Percentiles rank a stretch among this genome's conserved stretches.
Evolutionary conservation across 805 yeast species (phyloP).

Genomic region (Candida xiaguanensis): DNA sequence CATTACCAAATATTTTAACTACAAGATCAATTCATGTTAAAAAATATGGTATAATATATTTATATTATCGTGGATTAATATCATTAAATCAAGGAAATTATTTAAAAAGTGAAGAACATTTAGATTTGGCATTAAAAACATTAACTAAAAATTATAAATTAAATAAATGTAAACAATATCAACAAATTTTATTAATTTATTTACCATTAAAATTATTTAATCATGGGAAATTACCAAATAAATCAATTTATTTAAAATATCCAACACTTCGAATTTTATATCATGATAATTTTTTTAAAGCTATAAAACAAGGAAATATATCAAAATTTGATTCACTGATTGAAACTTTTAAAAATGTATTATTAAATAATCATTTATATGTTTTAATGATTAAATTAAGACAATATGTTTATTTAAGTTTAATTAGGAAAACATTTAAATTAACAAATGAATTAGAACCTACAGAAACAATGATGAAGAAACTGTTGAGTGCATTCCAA

Average conservation of each 20-base stretch:
- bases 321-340: conserved; percentile 45
- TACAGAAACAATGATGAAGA: conserved; percentile 17
- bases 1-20: conserved; percentile 49
- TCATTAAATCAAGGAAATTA: conserved; percentile 64
- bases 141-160: conserved; percentile 24
- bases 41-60: conserved; percentile 54
- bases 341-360: conserved; percentile 41
- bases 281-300: conserved; percentile 41
- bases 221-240: conserved; percentile 45
- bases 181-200: conserved; percentile 53
- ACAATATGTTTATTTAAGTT: conserved; percentile 45
- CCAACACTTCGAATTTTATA: conserved; percentile 44
- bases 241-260: conserved; percentile 32
- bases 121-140: conserved; percentile 47
- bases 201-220: conserved; percentile 61
- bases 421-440: conserved; percentile 40
- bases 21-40: conserved; percentile 24
- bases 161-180: conserved; percentile 23
- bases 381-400: conserved; percentile 53
- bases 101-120: conserved; percentile 45
- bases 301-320: conserved; percentile 55
- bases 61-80: conserved; percentile 67
- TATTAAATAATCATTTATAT: conserved; percentile 59
- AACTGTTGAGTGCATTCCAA: conserved; percentile 35
- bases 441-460: conserved; percentile 14